A percentile compares a stretch with the other conserved stretches of the same genome.
These are phyloP conservation scores for Phytopythium oedochilum DNA, from an alignment of 352 stramenopile species.

Conservation along the genomic window DNA sequence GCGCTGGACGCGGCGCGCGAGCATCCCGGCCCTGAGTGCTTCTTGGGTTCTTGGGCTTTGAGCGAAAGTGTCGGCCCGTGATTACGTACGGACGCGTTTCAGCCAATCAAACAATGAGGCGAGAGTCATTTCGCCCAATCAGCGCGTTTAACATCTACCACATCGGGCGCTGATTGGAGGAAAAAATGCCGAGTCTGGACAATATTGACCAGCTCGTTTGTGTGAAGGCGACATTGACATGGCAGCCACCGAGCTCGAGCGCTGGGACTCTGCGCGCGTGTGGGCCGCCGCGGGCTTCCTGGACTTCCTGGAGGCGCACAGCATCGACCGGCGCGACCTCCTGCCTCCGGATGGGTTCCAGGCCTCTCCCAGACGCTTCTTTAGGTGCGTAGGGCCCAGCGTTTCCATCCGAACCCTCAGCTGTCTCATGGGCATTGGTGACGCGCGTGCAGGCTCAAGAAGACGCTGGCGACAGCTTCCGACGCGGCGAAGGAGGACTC, in stretches of 20 bases:
- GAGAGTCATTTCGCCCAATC: neutral
- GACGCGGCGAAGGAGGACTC: too few relatives aligned
- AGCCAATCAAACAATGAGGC: neutral
- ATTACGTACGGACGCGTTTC: neutral
- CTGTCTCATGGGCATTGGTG: too few relatives aligned
- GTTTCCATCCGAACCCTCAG: too few relatives aligned
- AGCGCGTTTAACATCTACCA: constrained; percentile 1
- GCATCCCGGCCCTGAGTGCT: neutral
- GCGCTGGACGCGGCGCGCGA: constrained; percentile 8
- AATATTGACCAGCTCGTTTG: too few relatives aligned
- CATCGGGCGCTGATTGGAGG: neutral
- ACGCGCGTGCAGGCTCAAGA: constrained; percentile 3
- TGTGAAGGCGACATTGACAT: too few relatives aligned
- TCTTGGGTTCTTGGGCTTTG: neutral
- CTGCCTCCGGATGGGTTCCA: constrained; percentile 11
- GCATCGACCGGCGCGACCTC: constrained; percentile 40
- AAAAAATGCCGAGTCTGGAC: too few relatives aligned
- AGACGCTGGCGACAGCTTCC: constrained; percentile 2
- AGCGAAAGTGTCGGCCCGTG: neutral
- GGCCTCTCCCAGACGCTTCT: constrained; percentile 38
- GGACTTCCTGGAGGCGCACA: constrained; percentile 47
- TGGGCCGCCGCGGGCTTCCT: constrained; percentile 51
- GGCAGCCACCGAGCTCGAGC: neutral
- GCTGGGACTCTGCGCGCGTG: constrained; percentile 33
- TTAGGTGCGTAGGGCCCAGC: constrained; percentile 27